These are phyloP conservation scores for Neurospora sp. DNA, from an alignment of 495 filamentous ascomycete genomes.

Conservation along the genomic window DNA sequence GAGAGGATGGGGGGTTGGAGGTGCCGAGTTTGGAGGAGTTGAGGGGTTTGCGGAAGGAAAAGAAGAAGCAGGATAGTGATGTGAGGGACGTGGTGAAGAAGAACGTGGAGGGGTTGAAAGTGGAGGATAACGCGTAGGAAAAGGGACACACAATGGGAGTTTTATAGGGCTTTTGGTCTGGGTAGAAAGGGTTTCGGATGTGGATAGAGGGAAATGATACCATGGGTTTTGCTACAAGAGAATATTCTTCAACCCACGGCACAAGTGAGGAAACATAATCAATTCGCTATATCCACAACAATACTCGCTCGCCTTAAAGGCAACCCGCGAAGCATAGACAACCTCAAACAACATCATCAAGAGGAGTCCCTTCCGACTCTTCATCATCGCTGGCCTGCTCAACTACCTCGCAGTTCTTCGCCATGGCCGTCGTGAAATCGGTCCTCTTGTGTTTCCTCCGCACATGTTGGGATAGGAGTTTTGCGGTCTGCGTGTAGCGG, in stretches of 20 bases:
- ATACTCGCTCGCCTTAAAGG: too few relatives aligned
- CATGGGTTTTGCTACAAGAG: neutral
- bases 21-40: conserved; percentile 40
- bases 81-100: neutral
- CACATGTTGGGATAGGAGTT: accelerated
- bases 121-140: neutral
- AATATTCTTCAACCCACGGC: neutral
- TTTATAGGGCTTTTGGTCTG: neutral
- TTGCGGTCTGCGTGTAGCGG: neutral
- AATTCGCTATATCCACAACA: neutral
- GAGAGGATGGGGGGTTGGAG: conserved; percentile 32
- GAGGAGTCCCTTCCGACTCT: too few relatives aligned
- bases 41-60: conserved; percentile 32
- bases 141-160: neutral
- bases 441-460: neutral
- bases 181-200: neutral
- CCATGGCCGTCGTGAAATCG: neutral
- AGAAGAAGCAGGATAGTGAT: neutral
- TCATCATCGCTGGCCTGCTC: neutral
- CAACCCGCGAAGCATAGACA: too few relatives aligned
- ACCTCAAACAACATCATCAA: too few relatives aligned
- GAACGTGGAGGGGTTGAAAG: neutral
- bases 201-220: neutral
- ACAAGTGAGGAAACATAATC: neutral
- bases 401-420: neutral